Conservation (phyloP, 805 yeast genomes). For the Ogataea polymorpha region DNA sequence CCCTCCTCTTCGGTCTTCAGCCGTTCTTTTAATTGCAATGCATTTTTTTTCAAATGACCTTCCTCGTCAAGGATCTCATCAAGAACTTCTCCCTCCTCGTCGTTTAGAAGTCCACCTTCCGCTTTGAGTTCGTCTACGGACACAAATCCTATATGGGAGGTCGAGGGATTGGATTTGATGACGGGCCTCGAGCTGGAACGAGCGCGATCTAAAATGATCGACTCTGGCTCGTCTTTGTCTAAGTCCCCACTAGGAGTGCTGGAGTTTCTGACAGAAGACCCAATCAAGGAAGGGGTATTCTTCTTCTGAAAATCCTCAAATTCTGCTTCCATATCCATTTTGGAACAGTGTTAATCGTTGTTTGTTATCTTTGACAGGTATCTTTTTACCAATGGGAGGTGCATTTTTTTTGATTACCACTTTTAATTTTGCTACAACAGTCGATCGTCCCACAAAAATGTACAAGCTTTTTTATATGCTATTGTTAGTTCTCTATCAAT, state of each 20-base stretch:
- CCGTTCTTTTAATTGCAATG: constrained; percentile 31
- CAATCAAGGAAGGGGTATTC: constrained; percentile 49
- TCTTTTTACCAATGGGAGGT: constrained; percentile 3
- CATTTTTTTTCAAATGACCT: constrained; percentile 52
- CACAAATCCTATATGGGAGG: constrained; percentile 19
- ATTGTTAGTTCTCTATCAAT: constrained; percentile 48
- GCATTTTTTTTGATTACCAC: not conserved
- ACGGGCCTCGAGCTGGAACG: constrained; percentile 37
- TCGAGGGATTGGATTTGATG: constrained; percentile 40
- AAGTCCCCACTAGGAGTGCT: constrained; percentile 20
- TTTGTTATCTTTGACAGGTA: constrained; percentile 2
- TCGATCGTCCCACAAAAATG: constrained; percentile 6
- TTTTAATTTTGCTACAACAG: constrained; percentile 2
- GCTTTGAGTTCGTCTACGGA: constrained; percentile 35
- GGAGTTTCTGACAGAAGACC: constrained; percentile 40
- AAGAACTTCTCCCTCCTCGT: constrained; percentile 55
- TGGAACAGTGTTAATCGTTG: not conserved
- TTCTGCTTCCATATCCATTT: constrained; percentile 52
- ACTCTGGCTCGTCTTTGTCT: constrained; percentile 12
- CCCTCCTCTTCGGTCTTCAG: constrained; percentile 9
- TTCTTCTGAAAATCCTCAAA: constrained; percentile 49
- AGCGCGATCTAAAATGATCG: constrained; percentile 16
- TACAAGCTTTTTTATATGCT: constrained; percentile 14
- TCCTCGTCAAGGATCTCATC: constrained; percentile 49
- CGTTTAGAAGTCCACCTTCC: constrained; percentile 55